These are phyloP conservation scores for Paracoccidioides brasiliensis DNA, from an alignment of 2,329 filamentous ascomycete species.

Conservation along the genomic window DNA sequence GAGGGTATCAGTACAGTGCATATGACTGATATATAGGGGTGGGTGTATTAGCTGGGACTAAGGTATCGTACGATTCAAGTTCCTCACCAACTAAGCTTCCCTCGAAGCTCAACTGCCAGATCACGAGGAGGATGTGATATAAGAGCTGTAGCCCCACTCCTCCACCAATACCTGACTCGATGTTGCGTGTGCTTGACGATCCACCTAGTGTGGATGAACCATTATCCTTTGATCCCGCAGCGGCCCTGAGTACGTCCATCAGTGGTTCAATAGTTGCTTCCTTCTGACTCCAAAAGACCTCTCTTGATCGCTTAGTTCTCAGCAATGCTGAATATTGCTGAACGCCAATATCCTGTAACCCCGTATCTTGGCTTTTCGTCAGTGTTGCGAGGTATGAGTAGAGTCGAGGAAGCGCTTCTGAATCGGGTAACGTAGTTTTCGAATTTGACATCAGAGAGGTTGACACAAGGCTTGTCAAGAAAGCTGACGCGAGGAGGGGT, in stretches of 20 bases:
- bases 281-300: conserved; percentile 82
- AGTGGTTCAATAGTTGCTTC: conserved; percentile 73
- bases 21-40: neutral
- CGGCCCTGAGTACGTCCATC: conserved; percentile 62
- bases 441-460: conserved; percentile 48
- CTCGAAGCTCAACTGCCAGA: conserved; percentile 97
- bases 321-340: conserved; percentile 80
- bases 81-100: conserved; percentile 57
- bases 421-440: conserved; percentile 47
- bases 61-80: conserved; percentile 59
- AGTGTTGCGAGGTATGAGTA: conserved; percentile 77
- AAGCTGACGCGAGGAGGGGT: conserved; percentile 76
- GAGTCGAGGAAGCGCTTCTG: conserved; percentile 65
- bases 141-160: conserved; percentile 85
- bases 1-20: conserved; percentile 10
- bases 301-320: conserved; percentile 57
- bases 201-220: conserved; percentile 46
- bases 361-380: conserved; percentile 72
- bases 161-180: conserved; percentile 51
- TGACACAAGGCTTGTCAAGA: conserved; percentile 67
- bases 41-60: neutral
- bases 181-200: conserved; percentile 45
- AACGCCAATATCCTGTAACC: conserved; percentile 89
- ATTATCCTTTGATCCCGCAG: conserved; percentile 60
- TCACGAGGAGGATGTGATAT: conserved; percentile 81